Evolutionary conservation across 805 yeast species (phyloP), one percentile per base, ranked within the genome.

Genomic region (Yarrowia alimentaria): DNA sequence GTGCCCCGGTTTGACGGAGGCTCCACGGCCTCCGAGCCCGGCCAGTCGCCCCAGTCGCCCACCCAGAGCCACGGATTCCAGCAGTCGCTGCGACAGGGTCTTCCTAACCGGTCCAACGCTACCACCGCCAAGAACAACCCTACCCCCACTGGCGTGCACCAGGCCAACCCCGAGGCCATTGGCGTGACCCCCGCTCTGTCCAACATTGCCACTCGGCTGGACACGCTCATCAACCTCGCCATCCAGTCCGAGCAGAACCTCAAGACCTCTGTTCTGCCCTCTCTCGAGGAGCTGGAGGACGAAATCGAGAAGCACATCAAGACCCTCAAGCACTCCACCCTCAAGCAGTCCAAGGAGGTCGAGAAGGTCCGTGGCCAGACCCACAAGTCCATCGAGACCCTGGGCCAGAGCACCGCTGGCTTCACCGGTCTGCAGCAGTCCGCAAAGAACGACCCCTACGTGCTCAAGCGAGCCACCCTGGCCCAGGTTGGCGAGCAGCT

Each of bases 371-470:
- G 68, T 20, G 57, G 53, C 18, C 43, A 49, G 13, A 69, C 74
- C 4, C 65, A 65, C 53, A 71, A 68, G 56, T 69, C 66, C 13
- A 58, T 76, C 24, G 71, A 67, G 55, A 61, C 60, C n/a, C 60
- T 70, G 12, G 64, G 66, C 31, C 63, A 61, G 22, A 49, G 57
- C n/a, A 64, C 70, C 14, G 50, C 67, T 8, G 69, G 70, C 37
- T 67, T 60, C 52, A 51, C 61, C 16, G 57, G 56, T 9, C 53
- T 51, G 20, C 61, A 59, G 38, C 35, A 60, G 24, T 59, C 63
- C 26, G 66, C 64, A 49, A 60, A 63, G 37, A 63, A 62, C 29
- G 81, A 77, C 56, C 81, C 81, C 5, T 77, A 70, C 55, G 57
- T 75, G 20, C 55, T 68, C 34, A 70, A 70, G 57, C 70, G 79